Conservation (phyloP, 2,329 filamentous ascomycete species). For the Talaromyces atroroseus region DNA sequence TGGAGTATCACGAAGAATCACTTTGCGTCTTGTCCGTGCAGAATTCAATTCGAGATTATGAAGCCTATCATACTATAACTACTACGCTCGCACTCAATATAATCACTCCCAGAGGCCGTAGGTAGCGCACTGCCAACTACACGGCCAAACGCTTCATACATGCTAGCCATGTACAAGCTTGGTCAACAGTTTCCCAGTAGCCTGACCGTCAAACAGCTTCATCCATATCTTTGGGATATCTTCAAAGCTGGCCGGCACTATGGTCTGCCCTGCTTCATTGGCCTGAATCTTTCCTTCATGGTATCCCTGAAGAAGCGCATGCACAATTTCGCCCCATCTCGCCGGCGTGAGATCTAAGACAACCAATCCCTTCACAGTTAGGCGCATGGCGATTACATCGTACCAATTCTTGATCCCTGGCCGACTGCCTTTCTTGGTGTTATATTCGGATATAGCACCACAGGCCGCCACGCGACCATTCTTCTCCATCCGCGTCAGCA, state of each 20-base stretch:
- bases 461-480: constrained; percentile 1
- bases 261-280: not conserved
- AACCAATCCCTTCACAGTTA: not conserved
- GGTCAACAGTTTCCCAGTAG: not conserved
- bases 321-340: not conserved
- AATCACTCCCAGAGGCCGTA: too few species aligned
- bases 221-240: not conserved
- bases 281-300: not conserved
- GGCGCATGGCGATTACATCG: constrained; percentile 3
- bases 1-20: too few species aligned
- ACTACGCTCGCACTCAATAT: too few species aligned
- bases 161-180: not conserved
- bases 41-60: too few species aligned
- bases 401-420: constrained; percentile 1
- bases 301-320: not conserved
- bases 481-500: not conserved
- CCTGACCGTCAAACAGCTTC: not conserved
- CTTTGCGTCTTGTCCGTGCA: not conserved
- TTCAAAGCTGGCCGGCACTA: not conserved
- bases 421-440: not conserved
- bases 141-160: too few species aligned
- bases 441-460: not conserved
- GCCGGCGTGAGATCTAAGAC: not conserved
- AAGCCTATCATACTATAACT: too few species aligned
- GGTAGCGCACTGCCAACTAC: too few species aligned